A percentile compares a stretch with the other conserved stretches of the same genome.
Conservation (phyloP, 768 basidiomycete genomes). For the Obba rivulosa region DNA sequence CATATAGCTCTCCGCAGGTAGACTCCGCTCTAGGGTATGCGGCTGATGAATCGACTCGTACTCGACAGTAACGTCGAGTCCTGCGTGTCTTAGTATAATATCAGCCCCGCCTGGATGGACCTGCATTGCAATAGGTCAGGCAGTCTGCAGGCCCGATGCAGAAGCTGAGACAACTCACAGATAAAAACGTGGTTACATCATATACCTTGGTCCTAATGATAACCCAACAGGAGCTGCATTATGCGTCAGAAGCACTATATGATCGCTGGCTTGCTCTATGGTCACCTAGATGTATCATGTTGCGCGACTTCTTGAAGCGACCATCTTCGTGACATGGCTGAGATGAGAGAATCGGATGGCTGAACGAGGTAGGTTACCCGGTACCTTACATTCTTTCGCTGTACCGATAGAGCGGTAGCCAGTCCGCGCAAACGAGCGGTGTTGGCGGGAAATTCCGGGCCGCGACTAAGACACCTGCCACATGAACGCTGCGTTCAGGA, state of each 20-base stretch:
- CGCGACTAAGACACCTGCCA: too few relatives aligned
- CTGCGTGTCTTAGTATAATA: conserved; percentile 81
- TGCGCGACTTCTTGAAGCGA: too few relatives aligned
- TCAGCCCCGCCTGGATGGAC: conserved; percentile 81
- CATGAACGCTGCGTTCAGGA: too few relatives aligned
- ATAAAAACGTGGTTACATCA: conserved; percentile 76
- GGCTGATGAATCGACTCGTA: conserved; percentile 84
- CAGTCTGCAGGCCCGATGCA: background rate
- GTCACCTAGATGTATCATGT: too few relatives aligned
- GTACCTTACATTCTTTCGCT: too few relatives aligned
- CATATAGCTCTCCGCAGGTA: conserved; percentile 66
- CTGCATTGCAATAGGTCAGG: conserved; percentile 24
- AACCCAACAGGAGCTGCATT: conserved; percentile 72
- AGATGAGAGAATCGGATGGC: too few relatives aligned
- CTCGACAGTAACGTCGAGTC: conserved; percentile 70
- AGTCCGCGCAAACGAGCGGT: too few relatives aligned
- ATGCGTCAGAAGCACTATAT: background rate
- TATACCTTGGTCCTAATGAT: conserved; percentile 78
- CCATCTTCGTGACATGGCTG: too few relatives aligned
- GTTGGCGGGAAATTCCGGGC: too few relatives aligned
- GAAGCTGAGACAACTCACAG: conserved; percentile 41
- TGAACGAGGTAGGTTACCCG: too few relatives aligned
- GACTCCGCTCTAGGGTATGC: conserved; percentile 68
- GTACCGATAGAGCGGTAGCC: too few relatives aligned
- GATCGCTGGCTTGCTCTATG: too few relatives aligned